These are phyloP conservation scores for Brassica nigra DNA, from an alignment of 345 rosid species.

Conservation along the genomic window DNA sequence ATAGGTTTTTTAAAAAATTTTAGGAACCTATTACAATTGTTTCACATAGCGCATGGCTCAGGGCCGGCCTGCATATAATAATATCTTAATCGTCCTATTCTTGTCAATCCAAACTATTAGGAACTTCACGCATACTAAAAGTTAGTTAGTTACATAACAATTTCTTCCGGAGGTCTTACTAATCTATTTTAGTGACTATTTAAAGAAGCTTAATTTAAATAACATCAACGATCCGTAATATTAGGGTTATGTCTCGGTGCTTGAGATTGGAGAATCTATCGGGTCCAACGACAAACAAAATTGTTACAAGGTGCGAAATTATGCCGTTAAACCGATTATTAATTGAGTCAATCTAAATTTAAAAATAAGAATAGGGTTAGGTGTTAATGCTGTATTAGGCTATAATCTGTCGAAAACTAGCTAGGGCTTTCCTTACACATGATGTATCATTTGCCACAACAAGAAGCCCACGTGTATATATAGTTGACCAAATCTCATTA, in stretches of 20 bases:
- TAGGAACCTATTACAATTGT: too few species aligned
- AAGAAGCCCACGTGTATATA: slow-evolving; percentile 36
- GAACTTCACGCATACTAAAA: not conserved
- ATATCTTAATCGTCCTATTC: slow-evolving; percentile 1
- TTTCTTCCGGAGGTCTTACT: not conserved
- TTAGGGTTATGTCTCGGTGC: slow-evolving; percentile 18
- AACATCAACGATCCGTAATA: slow-evolving; percentile 30
- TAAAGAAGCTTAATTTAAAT: not conserved
- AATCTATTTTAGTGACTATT: not conserved
- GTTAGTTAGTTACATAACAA: not conserved
- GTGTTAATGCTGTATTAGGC: slow-evolving; percentile 28
- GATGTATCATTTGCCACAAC: slow-evolving; percentile 31
- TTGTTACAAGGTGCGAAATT: slow-evolving; percentile 25
- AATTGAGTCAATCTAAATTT: not conserved
- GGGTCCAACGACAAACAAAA: slow-evolving; percentile 26
- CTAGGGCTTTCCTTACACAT: slow-evolving; percentile 25
- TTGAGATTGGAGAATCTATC: slow-evolving; percentile 25
- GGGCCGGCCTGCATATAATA: too few species aligned
- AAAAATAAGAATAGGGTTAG: not conserved
- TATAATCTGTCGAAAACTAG: slow-evolving; percentile 25
- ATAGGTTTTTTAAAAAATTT: too few species aligned
- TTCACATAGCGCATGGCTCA: too few species aligned
- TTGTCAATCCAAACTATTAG: slow-evolving; percentile 21
- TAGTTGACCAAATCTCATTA: slow-evolving; percentile 31
- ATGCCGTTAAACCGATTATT: slow-evolving; percentile 17